Evolutionary conservation across 139 green algal genomes (phyloP).

Genomic region (Auxenochlorella protothecoides): DNA sequence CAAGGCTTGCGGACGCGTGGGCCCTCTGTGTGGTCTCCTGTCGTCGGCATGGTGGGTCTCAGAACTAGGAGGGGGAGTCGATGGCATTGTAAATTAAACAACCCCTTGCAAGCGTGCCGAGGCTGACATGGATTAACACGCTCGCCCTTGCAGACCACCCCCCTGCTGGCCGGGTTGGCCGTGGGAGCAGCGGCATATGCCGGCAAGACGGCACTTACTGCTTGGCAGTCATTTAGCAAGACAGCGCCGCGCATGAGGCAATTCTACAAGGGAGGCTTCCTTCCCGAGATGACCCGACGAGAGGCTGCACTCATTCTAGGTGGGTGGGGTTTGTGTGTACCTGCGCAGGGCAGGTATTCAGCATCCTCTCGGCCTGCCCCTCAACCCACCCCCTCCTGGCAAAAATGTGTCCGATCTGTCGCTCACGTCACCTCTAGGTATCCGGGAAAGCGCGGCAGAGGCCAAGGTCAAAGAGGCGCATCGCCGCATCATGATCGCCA

Average conservation of each 20-base stretch:
- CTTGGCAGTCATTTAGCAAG: constrained; percentile 50
- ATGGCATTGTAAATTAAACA: too few relatives aligned
- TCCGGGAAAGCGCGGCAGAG: constrained; percentile 70
- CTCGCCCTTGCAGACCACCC: constrained; percentile 50
- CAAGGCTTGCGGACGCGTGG: too few relatives aligned
- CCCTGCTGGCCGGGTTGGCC: constrained; percentile 67
- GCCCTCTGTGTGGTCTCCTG: too few relatives aligned
- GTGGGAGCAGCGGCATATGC: constrained; percentile 79
- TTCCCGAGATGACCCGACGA: constrained; percentile 82
- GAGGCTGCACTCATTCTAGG: constrained; percentile 88
- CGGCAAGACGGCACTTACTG: constrained; percentile 51
- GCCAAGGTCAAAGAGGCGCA: constrained; percentile 92
- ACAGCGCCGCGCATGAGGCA: constrained; percentile 39
- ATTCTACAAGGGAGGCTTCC: constrained; percentile 92
- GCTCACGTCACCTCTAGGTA: constrained; percentile 8
- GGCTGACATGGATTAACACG: neutral
- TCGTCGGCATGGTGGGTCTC: too few relatives aligned
- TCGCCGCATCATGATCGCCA: constrained; percentile 93
- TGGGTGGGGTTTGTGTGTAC: neutral
- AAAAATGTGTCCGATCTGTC: too few relatives aligned
- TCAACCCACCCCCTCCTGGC: too few relatives aligned
- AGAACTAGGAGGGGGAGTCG: too few relatives aligned
- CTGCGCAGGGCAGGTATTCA: too few relatives aligned
- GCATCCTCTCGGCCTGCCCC: too few relatives aligned
- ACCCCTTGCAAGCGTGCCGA: too few relatives aligned